A percentile compares a stretch with the other conserved stretches of the same genome.
phyloP scores from a whole-genome alignment of 371 early-diverging fungal species.

The Dinochytrium kinnereticum region DNA sequence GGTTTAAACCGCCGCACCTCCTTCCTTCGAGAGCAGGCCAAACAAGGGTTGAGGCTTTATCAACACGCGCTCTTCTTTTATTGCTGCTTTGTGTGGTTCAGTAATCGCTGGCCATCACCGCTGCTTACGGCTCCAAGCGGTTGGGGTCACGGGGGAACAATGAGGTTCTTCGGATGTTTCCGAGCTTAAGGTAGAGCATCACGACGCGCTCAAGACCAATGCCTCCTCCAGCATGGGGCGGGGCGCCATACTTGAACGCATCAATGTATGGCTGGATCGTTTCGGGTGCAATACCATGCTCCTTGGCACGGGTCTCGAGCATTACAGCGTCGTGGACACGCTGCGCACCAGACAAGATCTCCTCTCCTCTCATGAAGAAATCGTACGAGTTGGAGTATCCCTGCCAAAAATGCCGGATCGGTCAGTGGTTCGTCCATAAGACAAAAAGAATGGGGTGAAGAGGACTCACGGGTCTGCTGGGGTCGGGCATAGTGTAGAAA shows the following conservation, averaged over 20 bases:
- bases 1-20: no score
- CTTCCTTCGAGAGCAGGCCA: no score
- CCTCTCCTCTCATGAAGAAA: slow-evolving; percentile 99
- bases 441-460: background rate
- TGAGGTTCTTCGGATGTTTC: slow-evolving; percentile 96
- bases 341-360: slow-evolving; percentile 99
- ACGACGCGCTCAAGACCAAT: slow-evolving; percentile 98
- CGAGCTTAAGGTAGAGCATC: slow-evolving; percentile 95
- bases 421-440: background rate
- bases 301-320: slow-evolving; percentile 83
- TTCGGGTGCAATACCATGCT: slow-evolving; percentile 80
- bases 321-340: slow-evolving; percentile 95
- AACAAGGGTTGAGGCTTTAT: no score
- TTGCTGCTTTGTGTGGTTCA: background rate
- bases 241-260: slow-evolving; percentile 98
- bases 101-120: background rate
- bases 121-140: slow-evolving; percentile 88
- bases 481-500: slow-evolving; percentile 99
- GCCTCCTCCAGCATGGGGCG: slow-evolving; percentile 99
- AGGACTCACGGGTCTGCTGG: slow-evolving; percentile 65
- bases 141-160: slow-evolving; percentile 99
- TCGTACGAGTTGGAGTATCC: slow-evolving; percentile 99
- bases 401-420: slow-evolving; percentile 31
- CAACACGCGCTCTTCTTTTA: background rate
- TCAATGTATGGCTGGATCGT: slow-evolving; percentile 95